A percentile compares a stretch with the other conserved stretches of the same genome.
Evolutionary conservation across 495 filamentous ascomycete species (phyloP).

Genomic region (Rostrohypoxylon terebratum): DNA sequence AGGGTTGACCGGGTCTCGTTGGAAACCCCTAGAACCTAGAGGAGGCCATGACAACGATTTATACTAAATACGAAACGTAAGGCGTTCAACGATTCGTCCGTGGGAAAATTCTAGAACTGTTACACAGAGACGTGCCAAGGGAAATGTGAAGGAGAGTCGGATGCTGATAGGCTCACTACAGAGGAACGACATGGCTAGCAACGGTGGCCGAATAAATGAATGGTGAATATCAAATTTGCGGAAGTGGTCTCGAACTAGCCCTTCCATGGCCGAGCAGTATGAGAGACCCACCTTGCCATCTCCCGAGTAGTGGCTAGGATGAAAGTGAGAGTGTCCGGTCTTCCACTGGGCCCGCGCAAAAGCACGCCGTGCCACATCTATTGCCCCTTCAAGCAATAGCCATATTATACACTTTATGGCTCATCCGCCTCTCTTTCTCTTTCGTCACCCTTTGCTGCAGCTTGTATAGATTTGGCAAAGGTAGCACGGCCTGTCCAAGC

Average conservation of each 20-base stretch:
- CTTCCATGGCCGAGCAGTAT: neutral
- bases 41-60: neutral
- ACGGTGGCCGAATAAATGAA: too few species aligned
- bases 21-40: too few species aligned
- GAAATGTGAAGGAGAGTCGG: neutral
- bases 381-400: neutral
- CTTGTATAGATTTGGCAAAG: constrained; percentile 9
- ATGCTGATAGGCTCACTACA: too few species aligned
- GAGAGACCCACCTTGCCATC: too few species aligned
- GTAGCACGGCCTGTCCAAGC: constrained; percentile 15
- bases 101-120: neutral
- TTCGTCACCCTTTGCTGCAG: neutral
- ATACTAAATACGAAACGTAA: neutral
- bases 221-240: too few species aligned
- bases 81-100: neutral
- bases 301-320: too few species aligned
- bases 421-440: neutral
- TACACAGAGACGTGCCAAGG: neutral
- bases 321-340: neutral
- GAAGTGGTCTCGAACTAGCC: neutral
- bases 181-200: too few species aligned
- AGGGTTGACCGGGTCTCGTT: too few species aligned
- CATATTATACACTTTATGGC: neutral
- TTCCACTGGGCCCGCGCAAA: neutral
- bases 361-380: neutral